phyloP scores from a whole-genome alignment of 2,329 filamentous ascomycete species.

The Ophiognomonia clavigignenti-juglandacearum region DNA sequence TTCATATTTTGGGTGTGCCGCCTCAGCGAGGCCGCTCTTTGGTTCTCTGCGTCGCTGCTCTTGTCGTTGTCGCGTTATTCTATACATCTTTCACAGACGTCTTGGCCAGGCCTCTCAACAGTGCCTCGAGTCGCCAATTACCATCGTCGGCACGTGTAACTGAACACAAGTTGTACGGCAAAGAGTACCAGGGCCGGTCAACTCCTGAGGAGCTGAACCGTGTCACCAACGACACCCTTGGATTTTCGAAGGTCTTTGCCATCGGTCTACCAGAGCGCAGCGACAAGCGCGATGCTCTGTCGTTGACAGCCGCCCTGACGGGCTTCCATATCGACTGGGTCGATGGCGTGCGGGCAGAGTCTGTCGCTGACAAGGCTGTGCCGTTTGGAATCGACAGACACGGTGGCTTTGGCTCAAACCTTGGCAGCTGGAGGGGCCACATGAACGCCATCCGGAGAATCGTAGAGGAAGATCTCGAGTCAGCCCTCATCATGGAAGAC shows the following conservation, averaged over 20 bases:
- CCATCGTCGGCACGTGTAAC: not conserved
- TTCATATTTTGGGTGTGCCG: not conserved
- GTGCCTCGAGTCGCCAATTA: not conserved
- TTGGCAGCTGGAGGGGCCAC: conserved; percentile 36
- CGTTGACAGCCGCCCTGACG: conserved; percentile 39
- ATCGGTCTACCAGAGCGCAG: no score
- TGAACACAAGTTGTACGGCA: conserved; percentile 7
- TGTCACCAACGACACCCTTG: conserved; percentile 23
- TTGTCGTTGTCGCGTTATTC: not conserved
- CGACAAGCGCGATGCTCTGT: conserved; percentile 47
- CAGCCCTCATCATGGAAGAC: conserved; percentile 41
- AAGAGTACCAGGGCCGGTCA: conserved; percentile 14
- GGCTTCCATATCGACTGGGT: conserved; percentile 40
- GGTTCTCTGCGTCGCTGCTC: not conserved
- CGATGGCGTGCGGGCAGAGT: conserved; percentile 36
- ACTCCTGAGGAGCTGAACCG: conserved; percentile 17
- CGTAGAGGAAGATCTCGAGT: conserved; percentile 30
- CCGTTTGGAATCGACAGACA: conserved; percentile 28
- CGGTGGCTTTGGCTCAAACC: conserved; percentile 24
- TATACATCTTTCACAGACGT: not conserved
- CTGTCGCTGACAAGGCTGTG: conserved; percentile 32
- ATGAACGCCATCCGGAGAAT: conserved; percentile 32
- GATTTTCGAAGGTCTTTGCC: conserved; percentile 24
- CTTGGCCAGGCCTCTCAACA: no score
- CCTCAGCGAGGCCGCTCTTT: conserved; percentile 1